Percentiles rank a stretch among this genome's conserved stretches.
Conservation (phyloP, 2,329 filamentous ascomycete species). For the Blastomyces gilchristii region DNA sequence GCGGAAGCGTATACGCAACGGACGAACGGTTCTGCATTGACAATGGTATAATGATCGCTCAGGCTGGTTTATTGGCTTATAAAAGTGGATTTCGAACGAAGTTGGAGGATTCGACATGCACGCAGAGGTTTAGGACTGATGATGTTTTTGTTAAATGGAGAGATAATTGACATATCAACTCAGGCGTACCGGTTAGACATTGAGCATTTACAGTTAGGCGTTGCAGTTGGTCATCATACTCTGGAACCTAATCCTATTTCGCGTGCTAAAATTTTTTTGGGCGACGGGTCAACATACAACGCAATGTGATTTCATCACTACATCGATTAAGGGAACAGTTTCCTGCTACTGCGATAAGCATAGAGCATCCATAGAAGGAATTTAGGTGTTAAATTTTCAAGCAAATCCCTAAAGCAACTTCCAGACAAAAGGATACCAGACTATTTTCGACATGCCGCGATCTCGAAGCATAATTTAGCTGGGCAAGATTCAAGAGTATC, state of each 20-base stretch:
- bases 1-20: slow-evolving; percentile 84
- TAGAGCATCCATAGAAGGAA: not conserved
- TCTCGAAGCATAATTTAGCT: not conserved
- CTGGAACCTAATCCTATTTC: not conserved
- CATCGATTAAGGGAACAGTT: not conserved
- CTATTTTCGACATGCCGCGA: not conserved
- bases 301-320: not conserved
- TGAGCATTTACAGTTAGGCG: slow-evolving; percentile 2
- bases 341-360: not conserved
- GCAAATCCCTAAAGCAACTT: not conserved
- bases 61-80: slow-evolving; percentile 81
- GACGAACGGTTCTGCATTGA: slow-evolving; percentile 98
- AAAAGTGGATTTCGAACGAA: slow-evolving; percentile 67
- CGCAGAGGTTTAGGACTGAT: slow-evolving; percentile 72
- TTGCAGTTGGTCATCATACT: not conserved
- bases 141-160: slow-evolving; percentile 73
- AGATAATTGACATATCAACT: slow-evolving; percentile 30
- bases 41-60: slow-evolving; percentile 99
- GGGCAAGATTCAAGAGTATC: not conserved
- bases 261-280: not conserved
- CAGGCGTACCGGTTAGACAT: not conserved
- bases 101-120: slow-evolving; percentile 73
- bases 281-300: not conserved
- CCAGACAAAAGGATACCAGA: not conserved
- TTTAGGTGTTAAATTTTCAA: not conserved